A percentile compares a stretch with the other conserved stretches of the same genome.
These are phyloP conservation scores for Ophiostoma piceae DNA, from an alignment of 2,329 filamentous ascomycete genomes.

Conservation along the genomic window DNA sequence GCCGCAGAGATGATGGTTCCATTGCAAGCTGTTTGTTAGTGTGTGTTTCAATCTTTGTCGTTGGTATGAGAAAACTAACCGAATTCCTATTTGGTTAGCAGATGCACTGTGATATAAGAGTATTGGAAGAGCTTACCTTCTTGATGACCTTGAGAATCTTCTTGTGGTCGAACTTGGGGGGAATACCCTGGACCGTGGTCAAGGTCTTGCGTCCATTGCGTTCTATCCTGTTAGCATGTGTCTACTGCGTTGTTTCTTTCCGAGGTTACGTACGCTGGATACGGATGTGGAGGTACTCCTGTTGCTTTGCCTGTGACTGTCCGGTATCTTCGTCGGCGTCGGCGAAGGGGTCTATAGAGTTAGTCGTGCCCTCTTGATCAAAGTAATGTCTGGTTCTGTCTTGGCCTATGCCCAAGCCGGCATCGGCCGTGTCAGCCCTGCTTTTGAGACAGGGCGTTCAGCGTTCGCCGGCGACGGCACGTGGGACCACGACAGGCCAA, in stretches of 20 bases:
- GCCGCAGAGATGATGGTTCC: constrained; percentile 29
- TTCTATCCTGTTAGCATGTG: constrained; percentile 51
- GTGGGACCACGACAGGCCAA: neutral
- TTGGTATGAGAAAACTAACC: neutral
- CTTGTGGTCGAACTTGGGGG: constrained; percentile 98
- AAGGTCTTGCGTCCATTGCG: constrained; percentile 99
- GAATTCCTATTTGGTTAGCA: constrained; percentile 16
- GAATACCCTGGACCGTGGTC: constrained; percentile 98
- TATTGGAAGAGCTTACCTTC: constrained; percentile 51
- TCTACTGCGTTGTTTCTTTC: neutral
- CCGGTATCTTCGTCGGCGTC: constrained; percentile 99
- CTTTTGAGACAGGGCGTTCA: neutral
- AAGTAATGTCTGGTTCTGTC: neutral
- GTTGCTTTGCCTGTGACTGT: constrained; percentile 68
- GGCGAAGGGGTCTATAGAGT: constrained; percentile 88
- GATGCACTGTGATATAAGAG: neutral
- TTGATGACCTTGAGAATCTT: constrained; percentile 99
- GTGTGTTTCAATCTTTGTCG: neutral
- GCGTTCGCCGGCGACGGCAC: neutral
- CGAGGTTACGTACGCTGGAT: constrained; percentile 71
- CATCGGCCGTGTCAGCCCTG: constrained; percentile 4
- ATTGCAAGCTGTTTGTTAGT: constrained; percentile 28
- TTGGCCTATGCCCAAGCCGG: neutral
- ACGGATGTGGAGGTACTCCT: constrained; percentile 99
- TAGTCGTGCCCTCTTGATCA: neutral